Percentiles rank a stretch among this genome's conserved stretches.
phyloP scores from a whole-genome alignment of 169 alveolate species.

The Eimeria acervulina region DNA sequence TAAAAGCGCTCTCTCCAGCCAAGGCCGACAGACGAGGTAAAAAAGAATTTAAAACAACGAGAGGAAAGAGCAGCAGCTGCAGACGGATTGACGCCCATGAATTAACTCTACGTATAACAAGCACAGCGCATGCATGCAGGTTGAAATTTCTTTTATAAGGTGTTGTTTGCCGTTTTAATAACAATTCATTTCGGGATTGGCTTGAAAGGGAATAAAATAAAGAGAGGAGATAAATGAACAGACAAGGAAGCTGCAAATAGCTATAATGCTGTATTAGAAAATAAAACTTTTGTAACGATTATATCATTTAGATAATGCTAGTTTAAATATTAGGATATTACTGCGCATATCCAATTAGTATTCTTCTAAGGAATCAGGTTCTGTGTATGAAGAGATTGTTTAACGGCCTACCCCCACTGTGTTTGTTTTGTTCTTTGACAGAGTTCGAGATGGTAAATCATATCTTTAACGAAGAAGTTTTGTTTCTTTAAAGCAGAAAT shows the following conservation, averaged over 20 bases:
- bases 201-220: no score
- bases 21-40: constrained; percentile 32
- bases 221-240: no score
- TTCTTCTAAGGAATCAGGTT: no score
- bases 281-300: no score
- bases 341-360: no score
- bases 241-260: not conserved
- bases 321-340: no score
- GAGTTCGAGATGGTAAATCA: constrained; percentile 48
- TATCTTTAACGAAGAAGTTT: not conserved
- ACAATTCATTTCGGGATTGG: no score
- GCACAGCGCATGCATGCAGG: not conserved
- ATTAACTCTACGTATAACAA: constrained; percentile 80
- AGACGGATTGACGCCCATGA: constrained; percentile 86
- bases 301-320: no score
- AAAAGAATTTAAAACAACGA: constrained; percentile 72
- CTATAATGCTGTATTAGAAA: no score
- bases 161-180: no score
- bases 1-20: not conserved
- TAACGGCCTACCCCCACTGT: constrained; percentile 72
- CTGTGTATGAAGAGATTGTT: not conserved
- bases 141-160: no score
- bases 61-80: constrained; percentile 86
- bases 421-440: constrained; percentile 63
- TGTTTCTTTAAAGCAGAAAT: constrained; percentile 58